Base-by-base conservation (phyloP, 2,329 filamentous ascomycete species). In the Pseudocercospora cruenta region DNA sequence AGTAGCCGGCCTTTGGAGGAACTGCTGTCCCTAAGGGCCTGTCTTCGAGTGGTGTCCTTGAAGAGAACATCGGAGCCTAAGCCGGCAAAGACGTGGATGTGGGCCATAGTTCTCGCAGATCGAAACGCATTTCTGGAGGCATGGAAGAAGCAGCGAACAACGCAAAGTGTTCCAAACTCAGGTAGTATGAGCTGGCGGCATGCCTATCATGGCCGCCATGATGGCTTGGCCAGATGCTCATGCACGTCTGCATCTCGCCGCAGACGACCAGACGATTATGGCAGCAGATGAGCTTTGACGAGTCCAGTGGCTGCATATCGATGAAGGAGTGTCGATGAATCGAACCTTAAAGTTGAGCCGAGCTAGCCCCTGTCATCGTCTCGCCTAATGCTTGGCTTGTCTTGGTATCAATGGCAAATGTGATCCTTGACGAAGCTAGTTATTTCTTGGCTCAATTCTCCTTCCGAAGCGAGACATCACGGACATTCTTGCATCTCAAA, bases 61-160 rank as follows among this genome's bases (percentile, higher is more conserved):
- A 65, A 65, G 9, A 65, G 49, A n/a, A 45, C 33, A 51, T 65
- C 63, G 28, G 63, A 65, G 22, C 63, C 63, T n/a, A 65, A 58
- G n/a, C 63, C 63, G n/a, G 63, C 63, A 14, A 65, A 65, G 19
- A 65, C 51, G 26, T 58, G 31, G 45, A 65, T 61, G 24, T 61
- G 53, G 58, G 43, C 49, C 63, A 65, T 65, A 14, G 58, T 58
- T 16, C 28, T 53, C 49, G 49, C 49, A 22, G 49, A 53, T 53
- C 22, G 49, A 24, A 26, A 53, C 22, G 49, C 49, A 53, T 16
- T 22, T 10, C 49, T 53, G 49, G 24, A 47, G n/a, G 43, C 43
- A 22, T 47, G 43, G 43, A 47, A 53, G 49, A 19, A 53, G 49
- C 49, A 53, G 24, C 49, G 49, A 53, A 53, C 49, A 53, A 53